Evolutionary conservation across 75 land plant species (phyloP).

Genomic region (Ceratopteris richardii): DNA sequence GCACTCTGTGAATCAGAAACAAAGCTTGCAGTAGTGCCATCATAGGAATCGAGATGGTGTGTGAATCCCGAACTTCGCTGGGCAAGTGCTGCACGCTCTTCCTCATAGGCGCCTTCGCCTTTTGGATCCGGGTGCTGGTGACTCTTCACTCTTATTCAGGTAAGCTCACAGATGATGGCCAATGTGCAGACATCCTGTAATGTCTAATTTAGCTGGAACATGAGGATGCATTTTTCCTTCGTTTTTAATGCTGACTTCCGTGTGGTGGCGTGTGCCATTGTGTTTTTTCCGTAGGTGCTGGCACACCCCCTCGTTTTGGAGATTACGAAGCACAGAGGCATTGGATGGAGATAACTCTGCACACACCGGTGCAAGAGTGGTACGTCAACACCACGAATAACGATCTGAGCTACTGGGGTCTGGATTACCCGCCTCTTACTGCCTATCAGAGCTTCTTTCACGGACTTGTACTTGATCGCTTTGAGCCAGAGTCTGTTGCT

Average conservation of each 20-base stretch:
- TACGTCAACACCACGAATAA: conserved; percentile 66
- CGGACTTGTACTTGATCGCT: conserved; percentile 33
- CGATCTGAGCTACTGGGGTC: conserved; percentile 92
- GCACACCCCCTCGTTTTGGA: conserved; percentile 73
- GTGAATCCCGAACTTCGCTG: background rate
- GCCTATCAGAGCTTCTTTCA: conserved; percentile 89
- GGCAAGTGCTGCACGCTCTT: background rate
- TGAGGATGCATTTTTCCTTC: background rate
- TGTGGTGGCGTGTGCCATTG: background rate
- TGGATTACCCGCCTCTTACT: conserved; percentile 95
- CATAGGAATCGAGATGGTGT: background rate
- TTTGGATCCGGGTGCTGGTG: conserved; percentile 51
- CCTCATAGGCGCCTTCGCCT: conserved; percentile 26
- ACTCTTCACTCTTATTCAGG: conserved; percentile 78
- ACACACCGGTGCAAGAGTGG: conserved; percentile 70
- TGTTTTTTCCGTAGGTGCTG: conserved; percentile 41
- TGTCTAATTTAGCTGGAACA: background rate
- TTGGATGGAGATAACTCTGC: conserved; percentile 96
- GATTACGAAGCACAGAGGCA: conserved; percentile 98
- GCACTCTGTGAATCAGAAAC: too few relatives aligned
- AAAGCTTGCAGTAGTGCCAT: background rate
- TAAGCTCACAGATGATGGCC: background rate
- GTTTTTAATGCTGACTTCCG: background rate
- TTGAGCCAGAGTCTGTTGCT: conserved; percentile 58
- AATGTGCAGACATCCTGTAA: background rate